Evolutionary conservation across 768 basidiomycete genomes (phyloP).

Genomic region (Mycena amicta): DNA sequence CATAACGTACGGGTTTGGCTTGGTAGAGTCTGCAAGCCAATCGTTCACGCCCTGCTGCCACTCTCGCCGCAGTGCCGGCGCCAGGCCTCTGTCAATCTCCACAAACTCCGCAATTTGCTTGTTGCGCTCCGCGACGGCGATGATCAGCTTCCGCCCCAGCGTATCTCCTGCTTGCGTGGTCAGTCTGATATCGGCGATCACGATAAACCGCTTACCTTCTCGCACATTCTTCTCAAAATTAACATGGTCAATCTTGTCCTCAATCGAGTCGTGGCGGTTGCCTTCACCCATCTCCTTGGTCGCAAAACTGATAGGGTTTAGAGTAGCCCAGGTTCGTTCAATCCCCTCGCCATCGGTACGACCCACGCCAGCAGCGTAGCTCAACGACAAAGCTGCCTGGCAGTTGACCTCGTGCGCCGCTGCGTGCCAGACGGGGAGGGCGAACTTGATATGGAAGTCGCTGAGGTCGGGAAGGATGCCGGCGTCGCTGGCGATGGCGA

Average conservation of each 20-base stretch:
- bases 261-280: too few relatives aligned
- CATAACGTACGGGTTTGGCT: conserved; percentile 12
- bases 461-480: not conserved
- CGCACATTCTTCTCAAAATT: conserved; percentile 19
- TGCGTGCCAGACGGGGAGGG: conserved; percentile 21
- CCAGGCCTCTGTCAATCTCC: not conserved
- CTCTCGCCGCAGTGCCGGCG: not conserved
- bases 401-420: too few relatives aligned
- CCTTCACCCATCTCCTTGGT: too few relatives aligned
- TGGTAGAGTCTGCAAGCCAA: not conserved
- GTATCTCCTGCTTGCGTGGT: not conserved
- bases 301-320: too few relatives aligned
- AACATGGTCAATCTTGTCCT: too few relatives aligned
- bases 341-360: too few relatives aligned
- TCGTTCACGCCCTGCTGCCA: conserved; percentile 6
- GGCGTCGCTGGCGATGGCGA: not conserved
- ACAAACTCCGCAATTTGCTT: not conserved
- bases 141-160: not conserved
- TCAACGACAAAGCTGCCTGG: conserved; percentile 16
- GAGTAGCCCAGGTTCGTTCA: too few relatives aligned
- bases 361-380: conserved; percentile 16
- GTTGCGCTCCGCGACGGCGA: conserved; percentile 10
- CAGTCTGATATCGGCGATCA: not conserved
- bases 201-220: conserved; percentile 7
- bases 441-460: conserved; percentile 5